These are phyloP conservation scores for Gentiana straminea DNA, from an alignment of 257 asterid species.

Conservation along the genomic window DNA sequence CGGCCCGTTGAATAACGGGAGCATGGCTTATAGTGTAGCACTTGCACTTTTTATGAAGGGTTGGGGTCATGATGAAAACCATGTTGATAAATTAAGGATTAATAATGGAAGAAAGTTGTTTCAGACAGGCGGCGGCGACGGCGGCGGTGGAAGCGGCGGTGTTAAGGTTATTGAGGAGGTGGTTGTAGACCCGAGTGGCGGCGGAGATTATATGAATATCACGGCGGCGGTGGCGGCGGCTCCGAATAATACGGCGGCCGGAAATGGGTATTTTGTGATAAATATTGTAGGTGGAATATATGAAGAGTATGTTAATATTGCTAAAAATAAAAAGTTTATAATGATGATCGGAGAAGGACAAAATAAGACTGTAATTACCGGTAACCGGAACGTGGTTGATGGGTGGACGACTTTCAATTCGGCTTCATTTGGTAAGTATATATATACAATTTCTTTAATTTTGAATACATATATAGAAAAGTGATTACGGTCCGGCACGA, in stretches of 20 bases:
- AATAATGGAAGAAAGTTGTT: constrained; percentile 11
- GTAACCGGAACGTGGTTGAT: constrained; percentile 22
- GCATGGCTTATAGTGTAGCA: constrained; percentile 20
- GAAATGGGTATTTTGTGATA: constrained; percentile 19
- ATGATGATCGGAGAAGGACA: constrained; percentile 31
- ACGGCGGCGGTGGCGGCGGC: constrained; percentile 20
- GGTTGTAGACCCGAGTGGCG: constrained; percentile 25
- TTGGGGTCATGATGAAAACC: constrained; percentile 9
- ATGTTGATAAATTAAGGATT: background rate
- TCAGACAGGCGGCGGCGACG: background rate
- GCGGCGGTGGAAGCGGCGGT: background rate
- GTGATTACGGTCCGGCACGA: no score
- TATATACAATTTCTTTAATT: background rate
- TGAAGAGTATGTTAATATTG: constrained; percentile 18
- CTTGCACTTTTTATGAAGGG: constrained; percentile 21
- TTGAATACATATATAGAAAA: background rate
- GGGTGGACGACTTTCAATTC: constrained; percentile 31
- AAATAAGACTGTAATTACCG: constrained; percentile 20
- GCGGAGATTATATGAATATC: constrained; percentile 19
- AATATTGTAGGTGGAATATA: constrained; percentile 26
- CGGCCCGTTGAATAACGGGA: constrained; percentile 13
- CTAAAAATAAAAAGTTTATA: constrained; percentile 21
- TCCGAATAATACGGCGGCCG: constrained; percentile 11
- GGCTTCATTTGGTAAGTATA: constrained; percentile 22
- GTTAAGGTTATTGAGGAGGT: constrained; percentile 17